Evolutionary conservation across 345 rosid species (phyloP).

Genomic region (Citropsis articulata): DNA sequence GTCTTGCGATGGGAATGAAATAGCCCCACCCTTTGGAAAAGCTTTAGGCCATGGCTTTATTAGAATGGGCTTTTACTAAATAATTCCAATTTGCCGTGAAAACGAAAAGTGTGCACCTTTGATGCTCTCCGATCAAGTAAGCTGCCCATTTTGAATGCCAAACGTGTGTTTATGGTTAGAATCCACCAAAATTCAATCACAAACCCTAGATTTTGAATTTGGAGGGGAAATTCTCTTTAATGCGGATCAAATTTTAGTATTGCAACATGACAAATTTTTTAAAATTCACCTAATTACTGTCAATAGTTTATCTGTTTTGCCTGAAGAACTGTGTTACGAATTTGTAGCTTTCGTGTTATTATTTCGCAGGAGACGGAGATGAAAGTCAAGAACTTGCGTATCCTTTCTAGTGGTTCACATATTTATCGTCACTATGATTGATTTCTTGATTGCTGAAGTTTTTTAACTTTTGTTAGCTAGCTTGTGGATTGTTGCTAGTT

Average conservation of each 20-base stretch:
- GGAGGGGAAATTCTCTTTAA: neutral
- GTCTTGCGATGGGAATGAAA: too few relatives aligned
- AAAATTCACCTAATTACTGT: neutral
- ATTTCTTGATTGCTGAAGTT: neutral
- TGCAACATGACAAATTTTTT: neutral
- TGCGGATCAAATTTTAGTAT: neutral
- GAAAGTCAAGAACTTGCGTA: conserved; percentile 71
- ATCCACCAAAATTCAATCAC: neutral
- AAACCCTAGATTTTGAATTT: neutral
- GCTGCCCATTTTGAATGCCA: neutral
- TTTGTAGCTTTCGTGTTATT: neutral
- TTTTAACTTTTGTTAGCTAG: neutral
- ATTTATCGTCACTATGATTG: neutral
- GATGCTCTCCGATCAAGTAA: neutral
- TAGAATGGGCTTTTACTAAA: neutral
- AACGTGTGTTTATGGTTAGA: neutral
- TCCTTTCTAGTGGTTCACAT: conserved; percentile 32
- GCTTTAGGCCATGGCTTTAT: neutral
- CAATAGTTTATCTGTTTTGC: neutral
- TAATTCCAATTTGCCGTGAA: neutral
- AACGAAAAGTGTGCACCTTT: neutral
- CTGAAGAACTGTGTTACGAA: neutral
- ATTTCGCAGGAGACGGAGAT: conserved; percentile 33
- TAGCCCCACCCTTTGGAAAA: too few relatives aligned
- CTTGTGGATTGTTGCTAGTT: neutral